phyloP scores from a whole-genome alignment of 1,284 basidiomycete genomes.

The Ustilago tritici region DNA sequence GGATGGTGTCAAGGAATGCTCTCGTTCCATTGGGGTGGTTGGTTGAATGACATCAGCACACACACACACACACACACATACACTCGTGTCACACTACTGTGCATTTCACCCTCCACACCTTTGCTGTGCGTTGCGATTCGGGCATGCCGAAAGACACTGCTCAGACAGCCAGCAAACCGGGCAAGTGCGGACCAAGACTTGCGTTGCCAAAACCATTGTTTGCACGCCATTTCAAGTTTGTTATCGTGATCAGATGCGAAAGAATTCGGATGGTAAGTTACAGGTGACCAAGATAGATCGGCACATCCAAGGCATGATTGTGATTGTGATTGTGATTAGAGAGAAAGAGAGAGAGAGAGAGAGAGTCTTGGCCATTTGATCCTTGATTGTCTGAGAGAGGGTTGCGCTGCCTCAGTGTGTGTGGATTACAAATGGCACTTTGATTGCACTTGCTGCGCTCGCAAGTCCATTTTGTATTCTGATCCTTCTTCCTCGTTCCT shows the following conservation, averaged over 20 bases:
- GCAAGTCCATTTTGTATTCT: neutral
- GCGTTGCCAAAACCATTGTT: no score
- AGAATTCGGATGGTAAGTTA: no score
- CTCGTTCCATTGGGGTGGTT: neutral
- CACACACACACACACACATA: neutral
- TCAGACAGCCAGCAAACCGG: no score
- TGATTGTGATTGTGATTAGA: neutral
- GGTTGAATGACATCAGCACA: slow-evolving; percentile 1
- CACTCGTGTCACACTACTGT: neutral
- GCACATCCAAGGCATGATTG: no score
- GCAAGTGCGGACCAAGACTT: no score
- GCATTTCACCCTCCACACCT: slow-evolving; percentile 1
- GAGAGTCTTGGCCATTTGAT: no score
- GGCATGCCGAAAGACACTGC: neutral
- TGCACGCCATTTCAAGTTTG: no score
- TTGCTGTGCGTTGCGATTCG: neutral
- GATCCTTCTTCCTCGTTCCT: neutral
- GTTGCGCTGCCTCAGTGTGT: neutral
- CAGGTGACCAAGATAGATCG: no score
- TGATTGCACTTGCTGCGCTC: neutral
- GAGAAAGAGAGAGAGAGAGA: neutral
- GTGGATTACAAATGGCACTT: slow-evolving; percentile 10
- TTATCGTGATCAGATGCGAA: no score
- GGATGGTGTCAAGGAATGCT: neutral
- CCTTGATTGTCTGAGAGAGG: neutral